Conservation (phyloP, 176 grass and related monocot species). For the Musa itinerans region DNA sequence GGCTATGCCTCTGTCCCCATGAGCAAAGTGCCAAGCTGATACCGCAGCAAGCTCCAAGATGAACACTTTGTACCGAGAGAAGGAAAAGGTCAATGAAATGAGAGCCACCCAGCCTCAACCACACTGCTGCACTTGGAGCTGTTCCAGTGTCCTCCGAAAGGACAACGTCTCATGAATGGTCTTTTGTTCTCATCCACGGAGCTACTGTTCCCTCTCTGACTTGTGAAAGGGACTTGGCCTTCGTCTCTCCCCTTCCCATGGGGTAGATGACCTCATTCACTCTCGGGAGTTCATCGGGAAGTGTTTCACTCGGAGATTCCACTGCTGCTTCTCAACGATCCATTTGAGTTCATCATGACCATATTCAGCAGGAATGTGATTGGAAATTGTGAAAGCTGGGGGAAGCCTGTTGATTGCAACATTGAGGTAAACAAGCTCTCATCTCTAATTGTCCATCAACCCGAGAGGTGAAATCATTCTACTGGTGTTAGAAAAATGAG, state of each 20-base stretch:
- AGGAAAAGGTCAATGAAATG: not conserved
- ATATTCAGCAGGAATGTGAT: not conserved
- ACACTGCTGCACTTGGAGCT: not conserved
- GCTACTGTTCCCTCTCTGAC: not conserved
- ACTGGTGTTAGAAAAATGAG: not conserved
- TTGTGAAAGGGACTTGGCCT: not conserved
- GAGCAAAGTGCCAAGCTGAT: not conserved
- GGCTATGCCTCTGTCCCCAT: not conserved
- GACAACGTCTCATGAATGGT: not conserved
- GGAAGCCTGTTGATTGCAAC: not conserved
- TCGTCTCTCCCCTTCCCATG: not conserved
- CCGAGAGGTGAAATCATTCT: not conserved
- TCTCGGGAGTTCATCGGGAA: not conserved
- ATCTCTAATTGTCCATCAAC: not conserved
- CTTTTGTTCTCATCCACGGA: not conserved
- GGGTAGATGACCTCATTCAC: not conserved
- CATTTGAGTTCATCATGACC: not conserved
- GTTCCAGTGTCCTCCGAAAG: not conserved
- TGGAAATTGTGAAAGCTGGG: constrained; percentile 1
- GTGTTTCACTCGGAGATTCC: not conserved
- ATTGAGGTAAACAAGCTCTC: not conserved
- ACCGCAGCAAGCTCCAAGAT: not conserved
- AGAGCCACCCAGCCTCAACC: not conserved
- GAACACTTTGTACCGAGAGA: too few species aligned
- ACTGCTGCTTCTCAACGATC: not conserved